A percentile compares a stretch with the other conserved stretches of the same genome.
phyloP scores from a whole-genome alignment of 2,329 filamentous ascomycete genomes.

The Aspergillus fijiensis region DNA sequence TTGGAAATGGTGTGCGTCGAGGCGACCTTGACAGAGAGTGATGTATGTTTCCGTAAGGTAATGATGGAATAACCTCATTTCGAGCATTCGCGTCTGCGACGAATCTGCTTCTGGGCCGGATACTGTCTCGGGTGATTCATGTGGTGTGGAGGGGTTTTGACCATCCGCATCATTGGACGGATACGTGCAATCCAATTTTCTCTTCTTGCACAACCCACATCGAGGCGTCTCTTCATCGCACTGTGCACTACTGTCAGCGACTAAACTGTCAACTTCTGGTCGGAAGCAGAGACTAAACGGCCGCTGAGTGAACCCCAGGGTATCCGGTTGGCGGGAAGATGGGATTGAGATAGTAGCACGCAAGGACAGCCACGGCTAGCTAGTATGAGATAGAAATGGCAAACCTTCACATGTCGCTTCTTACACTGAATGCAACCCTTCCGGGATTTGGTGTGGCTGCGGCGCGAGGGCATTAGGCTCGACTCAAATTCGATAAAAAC shows the following conservation, averaged over 20 bases:
- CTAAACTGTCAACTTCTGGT: background rate
- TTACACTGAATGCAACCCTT: constrained; percentile 43
- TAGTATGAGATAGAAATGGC: constrained; percentile 5
- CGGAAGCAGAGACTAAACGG: background rate
- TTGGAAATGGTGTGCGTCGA: constrained; percentile 36
- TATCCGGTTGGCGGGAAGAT: constrained; percentile 4
- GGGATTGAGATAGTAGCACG: background rate
- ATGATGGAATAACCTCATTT: constrained; percentile 41
- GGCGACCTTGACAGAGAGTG: constrained; percentile 32
- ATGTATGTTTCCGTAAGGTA: constrained; percentile 38
- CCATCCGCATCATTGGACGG: constrained; percentile 27
- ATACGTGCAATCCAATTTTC: constrained; percentile 39
- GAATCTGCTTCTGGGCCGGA: constrained; percentile 12
- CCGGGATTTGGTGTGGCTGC: constrained; percentile 41
- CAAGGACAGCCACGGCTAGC: background rate
- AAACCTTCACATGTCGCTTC: constrained; percentile 41
- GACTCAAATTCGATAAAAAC: background rate
- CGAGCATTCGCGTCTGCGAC: constrained; percentile 29
- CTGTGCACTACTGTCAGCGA: constrained; percentile 20
- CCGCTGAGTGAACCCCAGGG: background rate
- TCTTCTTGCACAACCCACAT: constrained; percentile 39
- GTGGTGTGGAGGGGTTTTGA: constrained; percentile 22
- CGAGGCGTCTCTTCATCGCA: constrained; percentile 40
- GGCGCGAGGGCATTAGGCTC: constrained; percentile 31
- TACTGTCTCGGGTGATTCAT: constrained; percentile 19